phyloP scores from a whole-genome alignment of 2,329 filamentous ascomycete genomes.

The Verticillium klebahnii region DNA sequence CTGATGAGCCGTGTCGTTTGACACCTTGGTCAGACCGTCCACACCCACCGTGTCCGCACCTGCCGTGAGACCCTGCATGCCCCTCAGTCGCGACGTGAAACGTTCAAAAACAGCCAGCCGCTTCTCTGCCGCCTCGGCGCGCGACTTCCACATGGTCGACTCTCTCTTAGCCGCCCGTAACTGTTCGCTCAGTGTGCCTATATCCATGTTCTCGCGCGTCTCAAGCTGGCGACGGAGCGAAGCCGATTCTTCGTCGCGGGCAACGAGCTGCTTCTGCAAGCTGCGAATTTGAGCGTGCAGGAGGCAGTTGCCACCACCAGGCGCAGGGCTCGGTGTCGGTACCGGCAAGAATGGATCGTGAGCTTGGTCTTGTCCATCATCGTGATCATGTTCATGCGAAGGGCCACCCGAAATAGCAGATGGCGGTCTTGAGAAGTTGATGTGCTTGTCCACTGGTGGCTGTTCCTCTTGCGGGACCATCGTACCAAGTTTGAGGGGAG shows the following conservation, averaged over 20 bases:
- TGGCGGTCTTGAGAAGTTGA: conserved; percentile 27
- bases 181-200: conserved; percentile 43
- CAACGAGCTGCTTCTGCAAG: conserved; percentile 42
- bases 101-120: conserved; percentile 43
- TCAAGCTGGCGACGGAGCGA: conserved; percentile 43
- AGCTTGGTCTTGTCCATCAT: neutral
- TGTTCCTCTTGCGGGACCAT: conserved; percentile 32
- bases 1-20: neutral
- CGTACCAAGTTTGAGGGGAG: conserved; percentile 28
- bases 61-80: conserved; percentile 14
- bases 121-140: conserved; percentile 52
- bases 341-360: neutral
- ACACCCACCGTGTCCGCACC: neutral
- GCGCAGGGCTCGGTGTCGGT: conserved; percentile 14
- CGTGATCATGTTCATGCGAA: neutral
- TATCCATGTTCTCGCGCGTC: conserved; percentile 34
- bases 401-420: conserved; percentile 19
- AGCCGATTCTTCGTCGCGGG: conserved; percentile 38
- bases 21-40: neutral
- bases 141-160: conserved; percentile 44
- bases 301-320: conserved; percentile 24
- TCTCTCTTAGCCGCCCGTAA: conserved; percentile 39
- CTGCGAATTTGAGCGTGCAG: conserved; percentile 44
- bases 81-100: conserved; percentile 30
- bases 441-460: conserved; percentile 32